Percentiles rank a stretch among this genome's conserved stretches.
phyloP scores from a whole-genome alignment of 163 green algal species.

The Scenedesmus sp. region DNA sequence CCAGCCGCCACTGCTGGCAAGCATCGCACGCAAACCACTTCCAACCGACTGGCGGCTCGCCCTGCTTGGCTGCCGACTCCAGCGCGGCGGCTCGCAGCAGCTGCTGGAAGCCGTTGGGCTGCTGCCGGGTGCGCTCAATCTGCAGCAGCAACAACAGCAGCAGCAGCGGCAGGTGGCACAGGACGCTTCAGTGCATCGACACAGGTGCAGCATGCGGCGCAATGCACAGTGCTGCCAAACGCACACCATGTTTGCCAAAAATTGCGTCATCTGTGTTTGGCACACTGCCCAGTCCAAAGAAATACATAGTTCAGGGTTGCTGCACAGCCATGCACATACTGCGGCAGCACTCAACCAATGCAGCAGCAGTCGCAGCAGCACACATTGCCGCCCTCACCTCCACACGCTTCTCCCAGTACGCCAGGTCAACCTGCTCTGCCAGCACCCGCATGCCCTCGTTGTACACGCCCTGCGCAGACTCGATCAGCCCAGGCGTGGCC shows the following conservation, averaged over 20 bases:
- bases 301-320: too few species aligned
- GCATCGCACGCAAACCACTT: slow-evolving; percentile 47
- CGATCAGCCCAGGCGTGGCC: neutral
- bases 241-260: too few species aligned
- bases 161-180: neutral
- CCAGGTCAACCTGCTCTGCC: neutral
- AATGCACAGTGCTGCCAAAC: too few species aligned
- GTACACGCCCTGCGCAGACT: neutral
- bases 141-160: neutral
- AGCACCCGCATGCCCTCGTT: neutral
- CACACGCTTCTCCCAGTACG: slow-evolving; percentile 8
- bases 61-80: neutral
- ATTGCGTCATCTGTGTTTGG: too few species aligned
- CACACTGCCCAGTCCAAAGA: too few species aligned
- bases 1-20: slow-evolving; percentile 43
- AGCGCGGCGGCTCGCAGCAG: neutral
- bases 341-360: neutral
- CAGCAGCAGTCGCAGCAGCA: neutral
- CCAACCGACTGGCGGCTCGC: slow-evolving; percentile 26
- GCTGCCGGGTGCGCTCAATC: slow-evolving; percentile 33
- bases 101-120: slow-evolving; percentile 7
- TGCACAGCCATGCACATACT: neutral
- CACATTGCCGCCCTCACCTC: neutral
- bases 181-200: neutral
- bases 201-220: too few species aligned